phyloP scores from a whole-genome alignment of 257 asterid genomes.

The Solanum corneliomulleri region DNA sequence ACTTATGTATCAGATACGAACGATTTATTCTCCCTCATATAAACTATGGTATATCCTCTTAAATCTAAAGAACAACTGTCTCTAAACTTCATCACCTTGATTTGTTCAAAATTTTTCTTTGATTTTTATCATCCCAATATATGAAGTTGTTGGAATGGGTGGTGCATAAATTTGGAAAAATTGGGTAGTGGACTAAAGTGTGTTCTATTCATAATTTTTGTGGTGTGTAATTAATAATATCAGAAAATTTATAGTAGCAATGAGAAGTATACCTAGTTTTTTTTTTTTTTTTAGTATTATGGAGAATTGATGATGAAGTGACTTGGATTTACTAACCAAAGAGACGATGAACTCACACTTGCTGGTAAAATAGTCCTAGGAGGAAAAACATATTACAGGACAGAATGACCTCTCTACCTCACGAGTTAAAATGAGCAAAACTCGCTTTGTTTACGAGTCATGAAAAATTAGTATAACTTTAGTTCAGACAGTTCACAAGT shows the following conservation, averaged over 20 bases:
- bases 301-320: neutral
- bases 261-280: neutral
- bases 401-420: neutral
- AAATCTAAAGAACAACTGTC: neutral
- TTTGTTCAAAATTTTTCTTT: neutral
- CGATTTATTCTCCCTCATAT: neutral
- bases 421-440: neutral
- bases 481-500: neutral
- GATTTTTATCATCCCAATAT: neutral
- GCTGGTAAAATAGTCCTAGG: no score
- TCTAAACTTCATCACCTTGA: neutral
- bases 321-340: no score
- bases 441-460: neutral
- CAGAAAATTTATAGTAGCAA: neutral
- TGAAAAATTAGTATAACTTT: neutral
- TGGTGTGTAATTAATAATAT: no score
- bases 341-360: no score
- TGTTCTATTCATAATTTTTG: no score
- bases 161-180: neutral
- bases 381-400: no score
- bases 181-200: neutral
- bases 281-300: neutral
- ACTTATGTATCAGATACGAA: neutral
- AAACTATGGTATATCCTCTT: neutral
- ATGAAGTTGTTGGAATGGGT: neutral